Evolutionary conservation across 495 filamentous ascomycete species (phyloP), one percentile per base, ranked within the genome.

Genomic region (Penicillium parvum): DNA sequence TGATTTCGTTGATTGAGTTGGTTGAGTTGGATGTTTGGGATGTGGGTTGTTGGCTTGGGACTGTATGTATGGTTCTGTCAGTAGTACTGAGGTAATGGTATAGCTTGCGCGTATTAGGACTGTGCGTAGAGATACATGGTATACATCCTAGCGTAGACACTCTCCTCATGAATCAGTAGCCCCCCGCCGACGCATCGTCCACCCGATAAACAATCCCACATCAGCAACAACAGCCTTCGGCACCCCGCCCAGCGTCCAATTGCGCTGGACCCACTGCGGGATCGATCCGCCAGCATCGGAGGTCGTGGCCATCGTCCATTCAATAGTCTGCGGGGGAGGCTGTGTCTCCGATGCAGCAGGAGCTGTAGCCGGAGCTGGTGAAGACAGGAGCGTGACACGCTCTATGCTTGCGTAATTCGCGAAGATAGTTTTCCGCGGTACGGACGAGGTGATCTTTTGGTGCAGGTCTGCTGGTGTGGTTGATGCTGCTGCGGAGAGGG

Each of bases 251-350:
- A 82, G 76, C 10, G 47, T 61, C 64, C 64, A 71, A 43, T 51
- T 71, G 43, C 66, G 51, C 71, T 88, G 83, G 50, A 86, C 61
- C 75, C 75, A 84, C 55, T 72, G 63, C 5, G 85, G 85, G 39
- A 90, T 69, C 18, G 71, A 68, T 7, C 85, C 84, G 12, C 69
- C 69, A 0, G 84, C 82, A 56, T 88, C 76, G 32, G 81, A 82
- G n/a, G 79, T 76, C 32, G 83, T 86, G 3, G 77, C 77, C 76
- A 86, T 84, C 5, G 78, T 70, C 83, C 83, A 89, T 46, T 78
- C 69, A 21, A 84, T 68, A 21, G 50, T 62, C 23, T 25, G 19
- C 10, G 61, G 68, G 0, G 32, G 19, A n/a, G 15, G 11, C 14
- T 14, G 3, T 3, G 18, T 16, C 8, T 36, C 27, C 0, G 16